These are phyloP conservation scores for Paraphysoderma sedebokerense DNA, from an alignment of 371 early-diverging fungal species.

Conservation along the genomic window DNA sequence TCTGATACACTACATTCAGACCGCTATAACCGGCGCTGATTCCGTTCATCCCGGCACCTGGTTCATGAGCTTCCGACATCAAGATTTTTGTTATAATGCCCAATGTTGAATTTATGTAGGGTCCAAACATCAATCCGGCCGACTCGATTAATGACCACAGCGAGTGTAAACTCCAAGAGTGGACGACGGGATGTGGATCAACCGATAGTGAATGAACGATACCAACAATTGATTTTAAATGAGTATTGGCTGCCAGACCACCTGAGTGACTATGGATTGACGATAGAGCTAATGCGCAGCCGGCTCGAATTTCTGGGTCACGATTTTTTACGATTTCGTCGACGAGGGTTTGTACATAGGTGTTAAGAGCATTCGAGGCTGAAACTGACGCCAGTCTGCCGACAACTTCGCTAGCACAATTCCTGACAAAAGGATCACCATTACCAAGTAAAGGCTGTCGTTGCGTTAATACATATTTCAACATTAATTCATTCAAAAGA, in stretches of 20 bases:
- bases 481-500: too few relatives aligned
- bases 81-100: constrained; percentile 66
- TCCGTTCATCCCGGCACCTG: constrained; percentile 39
- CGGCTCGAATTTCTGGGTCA: constrained; percentile 85
- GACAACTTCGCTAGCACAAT: constrained; percentile 15
- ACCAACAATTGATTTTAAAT: constrained; percentile 73
- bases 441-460: too few relatives aligned
- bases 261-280: constrained; percentile 79
- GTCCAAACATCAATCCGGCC: constrained; percentile 78
- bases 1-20: too few relatives aligned
- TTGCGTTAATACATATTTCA: too few relatives aligned
- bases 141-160: constrained; percentile 71
- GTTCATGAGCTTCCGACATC: constrained; percentile 73
- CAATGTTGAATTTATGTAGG: constrained; percentile 71
- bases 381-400: constrained; percentile 39
- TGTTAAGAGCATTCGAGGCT: constrained; percentile 50
- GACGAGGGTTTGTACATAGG: constrained; percentile 67
- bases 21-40: constrained; percentile 11
- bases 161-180: constrained; percentile 80
- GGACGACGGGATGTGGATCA: constrained; percentile 85
- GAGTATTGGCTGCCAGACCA: constrained; percentile 67
- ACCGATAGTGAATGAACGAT: constrained; percentile 72
- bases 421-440: neutral
- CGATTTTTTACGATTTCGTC: constrained; percentile 75
- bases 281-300: constrained; percentile 77